A percentile compares a stretch with the other conserved stretches of the same genome.
Evolutionary conservation across 345 rosid species (phyloP).

Genomic region (Xanthoceras sorbifolium): DNA sequence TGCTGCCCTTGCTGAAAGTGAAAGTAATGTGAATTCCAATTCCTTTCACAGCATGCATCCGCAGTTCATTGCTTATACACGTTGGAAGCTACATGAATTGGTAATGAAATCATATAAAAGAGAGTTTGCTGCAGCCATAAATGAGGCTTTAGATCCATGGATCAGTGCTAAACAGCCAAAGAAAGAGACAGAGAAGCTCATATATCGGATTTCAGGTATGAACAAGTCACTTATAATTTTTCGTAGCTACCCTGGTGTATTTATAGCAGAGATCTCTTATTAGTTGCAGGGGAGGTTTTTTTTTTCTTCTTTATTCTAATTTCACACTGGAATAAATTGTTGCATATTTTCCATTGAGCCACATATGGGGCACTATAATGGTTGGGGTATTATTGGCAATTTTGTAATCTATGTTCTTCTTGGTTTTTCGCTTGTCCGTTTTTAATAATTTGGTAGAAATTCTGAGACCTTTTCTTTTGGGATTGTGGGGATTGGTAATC

Average conservation of each 20-base stretch:
- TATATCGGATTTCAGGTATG: slow-evolving; percentile 84
- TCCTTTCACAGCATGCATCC: slow-evolving; percentile 76
- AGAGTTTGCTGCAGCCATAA: slow-evolving; percentile 94
- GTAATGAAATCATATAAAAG: slow-evolving; percentile 97
- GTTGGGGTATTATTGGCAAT: neutral
- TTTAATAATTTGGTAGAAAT: slow-evolving; percentile 14
- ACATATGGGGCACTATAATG: neutral
- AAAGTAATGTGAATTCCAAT: slow-evolving; percentile 31
- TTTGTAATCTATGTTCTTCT: neutral
- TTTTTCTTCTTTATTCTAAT: neutral
- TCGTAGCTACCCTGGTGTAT: neutral
- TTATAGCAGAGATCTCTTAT: neutral
- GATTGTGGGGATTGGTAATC: slow-evolving; percentile 25
- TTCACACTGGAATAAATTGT: neutral
- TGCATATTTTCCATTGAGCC: neutral
- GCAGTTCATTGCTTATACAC: slow-evolving; percentile 88
- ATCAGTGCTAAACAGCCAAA: slow-evolving; percentile 88
- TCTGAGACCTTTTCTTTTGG: slow-evolving; percentile 23
- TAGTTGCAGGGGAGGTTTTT: neutral
- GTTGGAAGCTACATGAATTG: slow-evolving; percentile 92
- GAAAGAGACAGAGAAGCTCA: slow-evolving; percentile 76
- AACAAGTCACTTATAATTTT: neutral
- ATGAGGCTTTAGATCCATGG: slow-evolving; percentile 98
- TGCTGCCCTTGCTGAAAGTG: slow-evolving; percentile 35
- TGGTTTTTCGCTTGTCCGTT: slow-evolving; percentile 9